phyloP scores from a whole-genome alignment of 768 basidiomycete genomes.

The Cyclocybe cylindracea region DNA sequence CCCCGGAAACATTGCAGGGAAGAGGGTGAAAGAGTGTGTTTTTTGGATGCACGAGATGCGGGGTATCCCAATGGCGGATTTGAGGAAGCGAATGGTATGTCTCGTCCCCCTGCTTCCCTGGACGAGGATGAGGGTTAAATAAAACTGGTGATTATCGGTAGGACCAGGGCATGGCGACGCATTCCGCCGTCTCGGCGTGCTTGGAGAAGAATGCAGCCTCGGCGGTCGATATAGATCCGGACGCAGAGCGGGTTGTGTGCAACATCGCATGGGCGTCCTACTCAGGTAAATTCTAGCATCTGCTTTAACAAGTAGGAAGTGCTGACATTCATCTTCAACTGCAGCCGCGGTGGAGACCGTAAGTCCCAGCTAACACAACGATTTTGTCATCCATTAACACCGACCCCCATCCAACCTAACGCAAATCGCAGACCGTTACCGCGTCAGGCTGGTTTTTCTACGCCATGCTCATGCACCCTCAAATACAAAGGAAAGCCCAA shows the following conservation, averaged over 20 bases:
- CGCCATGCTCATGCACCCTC: slow-evolving; percentile 26
- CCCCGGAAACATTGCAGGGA: slow-evolving; percentile 12
- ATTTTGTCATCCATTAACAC: no score
- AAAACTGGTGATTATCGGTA: no score
- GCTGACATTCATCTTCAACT: no score
- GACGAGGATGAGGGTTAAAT: no score
- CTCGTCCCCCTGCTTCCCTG: no score
- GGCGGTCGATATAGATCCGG: no score
- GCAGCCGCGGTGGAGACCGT: slow-evolving; percentile 17
- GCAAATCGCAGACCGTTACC: slow-evolving; percentile 7
- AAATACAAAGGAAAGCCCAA: slow-evolving; percentile 33
- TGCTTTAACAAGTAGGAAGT: not conserved
- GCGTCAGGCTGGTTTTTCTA: slow-evolving; percentile 23
- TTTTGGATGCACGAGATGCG: slow-evolving; percentile 9
- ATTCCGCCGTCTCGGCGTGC: no score
- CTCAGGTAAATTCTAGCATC: slow-evolving; percentile 5
- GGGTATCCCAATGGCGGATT: slow-evolving; percentile 8
- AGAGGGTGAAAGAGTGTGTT: slow-evolving; percentile 17
- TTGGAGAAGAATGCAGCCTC: no score
- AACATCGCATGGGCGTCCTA: slow-evolving; percentile 11
- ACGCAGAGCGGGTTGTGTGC: no score
- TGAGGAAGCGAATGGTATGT: not conserved
- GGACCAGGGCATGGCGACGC: no score
- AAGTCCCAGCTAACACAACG: not conserved
- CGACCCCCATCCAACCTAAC: not conserved